Evolutionary conservation across 1,284 basidiomycete species (phyloP), one percentile per base, ranked within the genome.

Genomic region (Ceratobasidium theobromae): DNA sequence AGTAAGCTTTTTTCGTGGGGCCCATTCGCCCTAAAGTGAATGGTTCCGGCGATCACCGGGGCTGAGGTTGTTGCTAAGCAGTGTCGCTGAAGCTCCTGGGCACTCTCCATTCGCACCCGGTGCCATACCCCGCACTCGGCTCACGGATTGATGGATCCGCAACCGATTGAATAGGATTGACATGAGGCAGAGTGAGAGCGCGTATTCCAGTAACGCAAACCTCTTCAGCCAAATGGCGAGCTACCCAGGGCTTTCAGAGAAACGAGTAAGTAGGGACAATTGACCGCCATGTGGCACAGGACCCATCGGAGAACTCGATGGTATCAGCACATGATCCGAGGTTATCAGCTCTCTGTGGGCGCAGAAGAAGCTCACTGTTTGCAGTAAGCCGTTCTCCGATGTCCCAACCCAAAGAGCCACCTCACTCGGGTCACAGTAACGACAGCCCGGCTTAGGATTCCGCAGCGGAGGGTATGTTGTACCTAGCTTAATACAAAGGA

Each of bases 351-450:
- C 32, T 32, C 30, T 62, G 57, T 28, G 21, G 46, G 57, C 57
- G 46, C 51, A 46, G 51, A 51, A 49, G 57, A 62, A 62, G 57
- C 57, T 62, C 57, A 33, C 57, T 49, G 57, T 35, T 62, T 62
- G 51, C 49, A 62, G 33, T n/a, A 51, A n/a, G n/a, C n/a, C n/a
- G n/a, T n/a, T n/a, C 33, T 48, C 57, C 23, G 57, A 62, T 16
- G 43, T 43, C 25, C 46, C 35, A 46, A 60, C 30, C 45, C 30
- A 49, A 30, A 60, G 30, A 16, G 14, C 27, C n/a, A 14, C n/a
- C 33, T 21, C 21, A 40, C 21, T 33, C 46, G 41, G 46, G 46
- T 40, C 18, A 38, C 35, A 16, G n/a, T 16, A 38, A 21, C 18
- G 43, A 21, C 45, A 51, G 46, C 33, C 46, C 12, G n/a, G n/a